These are phyloP conservation scores for Ganoderma multipileum DNA, from an alignment of 1,284 basidiomycete species.

Conservation along the genomic window DNA sequence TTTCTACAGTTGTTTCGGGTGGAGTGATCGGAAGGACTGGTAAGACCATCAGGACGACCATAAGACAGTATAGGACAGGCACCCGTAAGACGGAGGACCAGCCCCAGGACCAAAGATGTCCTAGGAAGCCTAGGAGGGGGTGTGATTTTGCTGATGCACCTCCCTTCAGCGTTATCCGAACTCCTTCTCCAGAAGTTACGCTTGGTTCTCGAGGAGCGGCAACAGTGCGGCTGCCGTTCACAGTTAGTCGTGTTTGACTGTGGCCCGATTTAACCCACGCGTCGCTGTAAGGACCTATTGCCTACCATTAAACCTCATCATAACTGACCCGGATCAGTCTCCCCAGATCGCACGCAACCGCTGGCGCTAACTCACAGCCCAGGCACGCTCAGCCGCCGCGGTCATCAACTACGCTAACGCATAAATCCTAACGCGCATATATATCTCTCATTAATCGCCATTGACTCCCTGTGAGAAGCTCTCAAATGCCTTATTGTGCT, in stretches of 20 bases:
- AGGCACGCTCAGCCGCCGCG: neutral
- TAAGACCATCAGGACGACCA: too few relatives aligned
- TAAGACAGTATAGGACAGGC: too few relatives aligned
- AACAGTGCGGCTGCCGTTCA: neutral
- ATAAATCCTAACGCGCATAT: neutral
- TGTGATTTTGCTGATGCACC: too few relatives aligned
- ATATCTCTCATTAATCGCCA: neutral
- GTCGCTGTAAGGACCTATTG: neutral
- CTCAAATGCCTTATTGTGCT: slow-evolving; percentile 16
- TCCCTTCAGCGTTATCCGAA: slow-evolving; percentile 6
- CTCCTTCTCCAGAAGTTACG: slow-evolving; percentile 4
- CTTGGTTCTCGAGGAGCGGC: slow-evolving; percentile 4
- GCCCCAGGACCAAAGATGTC: too few relatives aligned
- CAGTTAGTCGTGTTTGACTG: neutral
- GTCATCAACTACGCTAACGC: neutral
- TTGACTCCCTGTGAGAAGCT: slow-evolving; percentile 27
- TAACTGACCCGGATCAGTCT: neutral
- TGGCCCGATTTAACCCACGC: neutral
- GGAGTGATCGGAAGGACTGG: too few relatives aligned
- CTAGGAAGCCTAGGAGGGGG: too few relatives aligned
- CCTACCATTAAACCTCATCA: neutral
- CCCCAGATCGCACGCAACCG: neutral
- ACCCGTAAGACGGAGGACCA: too few relatives aligned
- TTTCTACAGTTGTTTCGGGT: too few relatives aligned
- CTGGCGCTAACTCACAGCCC: neutral